phyloP scores from a whole-genome alignment of 2,329 filamentous ascomycete genomes.

The Chaetomium olivaceum region DNA sequence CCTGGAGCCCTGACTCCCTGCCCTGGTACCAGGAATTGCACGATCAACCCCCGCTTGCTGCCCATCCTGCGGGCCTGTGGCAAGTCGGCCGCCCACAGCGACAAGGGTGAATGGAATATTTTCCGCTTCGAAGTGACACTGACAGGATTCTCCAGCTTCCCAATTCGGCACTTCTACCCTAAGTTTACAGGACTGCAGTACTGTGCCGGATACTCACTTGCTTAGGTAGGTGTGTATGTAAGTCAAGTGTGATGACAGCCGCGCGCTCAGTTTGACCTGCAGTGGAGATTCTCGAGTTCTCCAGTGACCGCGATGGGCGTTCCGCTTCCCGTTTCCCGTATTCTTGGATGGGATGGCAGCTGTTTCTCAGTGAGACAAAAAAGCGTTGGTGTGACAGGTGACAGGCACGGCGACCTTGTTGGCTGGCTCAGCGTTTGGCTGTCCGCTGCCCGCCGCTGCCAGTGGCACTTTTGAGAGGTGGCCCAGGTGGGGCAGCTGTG shows the following conservation, averaged over 20 bases:
- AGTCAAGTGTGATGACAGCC: slow-evolving; percentile 12
- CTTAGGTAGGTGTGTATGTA: background rate
- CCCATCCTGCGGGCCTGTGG: slow-evolving; percentile 16
- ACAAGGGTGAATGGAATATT: background rate
- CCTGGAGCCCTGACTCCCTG: too few species aligned
- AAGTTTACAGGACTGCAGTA: background rate
- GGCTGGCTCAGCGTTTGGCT: background rate
- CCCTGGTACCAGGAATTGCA: slow-evolving; percentile 3
- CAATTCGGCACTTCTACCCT: background rate
- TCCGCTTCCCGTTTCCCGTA: background rate
- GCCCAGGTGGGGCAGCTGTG: slow-evolving; percentile 15
- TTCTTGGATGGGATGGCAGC: slow-evolving; percentile 7
- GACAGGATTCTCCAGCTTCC: background rate
- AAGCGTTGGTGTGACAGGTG: slow-evolving; percentile 18
- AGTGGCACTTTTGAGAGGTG: slow-evolving; percentile 18
- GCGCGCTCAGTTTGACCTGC: slow-evolving; percentile 19
- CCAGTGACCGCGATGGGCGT: background rate
- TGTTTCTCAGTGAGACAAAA: slow-evolving; percentile 20
- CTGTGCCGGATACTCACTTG: background rate
- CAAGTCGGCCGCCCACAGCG: slow-evolving; percentile 14
- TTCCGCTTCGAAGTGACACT: background rate
- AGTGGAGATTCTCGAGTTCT: background rate
- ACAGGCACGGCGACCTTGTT: slow-evolving; percentile 4
- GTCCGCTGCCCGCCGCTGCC: background rate
- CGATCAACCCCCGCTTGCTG: slow-evolving; percentile 4